Percentiles rank a stretch among this genome's conserved stretches.
phyloP scores from a whole-genome alignment of 805 yeast species.

The Saturnispora gosingensis region DNA sequence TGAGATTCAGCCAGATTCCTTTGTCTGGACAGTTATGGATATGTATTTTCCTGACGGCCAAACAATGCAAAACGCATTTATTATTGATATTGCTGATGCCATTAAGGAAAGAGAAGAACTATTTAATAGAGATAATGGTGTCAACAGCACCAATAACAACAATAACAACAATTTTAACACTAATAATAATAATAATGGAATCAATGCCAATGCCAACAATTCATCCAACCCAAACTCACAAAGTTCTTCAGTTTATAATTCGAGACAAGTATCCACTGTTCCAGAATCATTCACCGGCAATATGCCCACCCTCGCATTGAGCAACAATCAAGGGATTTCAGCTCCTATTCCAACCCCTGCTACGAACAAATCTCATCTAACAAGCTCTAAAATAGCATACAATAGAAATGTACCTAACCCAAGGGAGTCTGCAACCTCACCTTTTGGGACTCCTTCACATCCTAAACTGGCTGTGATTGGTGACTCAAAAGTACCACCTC shows the following conservation, averaged over 20 bases:
- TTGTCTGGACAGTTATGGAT: slow-evolving; percentile 51
- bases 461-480: slow-evolving; percentile 24
- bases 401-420: background rate
- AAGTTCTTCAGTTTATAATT: background rate
- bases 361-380: background rate
- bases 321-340: background rate
- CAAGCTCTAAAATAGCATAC: background rate
- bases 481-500: slow-evolving; percentile 24
- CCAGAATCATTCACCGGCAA: background rate
- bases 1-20: slow-evolving; percentile 49
- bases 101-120: background rate
- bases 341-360: slow-evolving; percentile 6
- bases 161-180: background rate
- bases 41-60: slow-evolving; percentile 57
- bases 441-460: slow-evolving; percentile 1
- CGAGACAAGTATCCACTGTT: background rate
- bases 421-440: slow-evolving; percentile 1
- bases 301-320: background rate
- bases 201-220: background rate
- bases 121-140: background rate
- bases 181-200: background rate
- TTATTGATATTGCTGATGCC: slow-evolving; percentile 34
- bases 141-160: background rate
- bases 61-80: slow-evolving; percentile 54
- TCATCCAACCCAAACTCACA: background rate